Evolutionary conservation across 2,329 filamentous ascomycete genomes (phyloP), one percentile per base, ranked within the genome.

Genomic region (Paraconiothyrium sp.): DNA sequence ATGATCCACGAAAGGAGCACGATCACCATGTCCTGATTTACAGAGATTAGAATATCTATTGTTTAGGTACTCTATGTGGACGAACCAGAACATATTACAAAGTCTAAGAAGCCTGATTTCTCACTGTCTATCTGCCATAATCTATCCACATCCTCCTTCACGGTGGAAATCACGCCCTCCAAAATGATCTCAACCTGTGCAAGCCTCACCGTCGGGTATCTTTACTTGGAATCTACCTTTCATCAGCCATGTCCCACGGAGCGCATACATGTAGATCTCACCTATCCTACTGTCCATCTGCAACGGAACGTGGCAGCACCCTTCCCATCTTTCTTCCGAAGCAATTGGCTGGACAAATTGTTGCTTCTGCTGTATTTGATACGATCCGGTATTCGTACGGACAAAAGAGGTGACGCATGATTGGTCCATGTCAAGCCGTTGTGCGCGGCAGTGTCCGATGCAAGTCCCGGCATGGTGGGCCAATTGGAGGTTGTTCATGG

Each of bases 381-480:
- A 74, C n/a, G 67, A 67, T 5, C 57, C 65, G 7, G 73, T 67
- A 9, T 61, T 57, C 35, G 69, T 65, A 35, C 68, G 67, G 48
- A 66, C 66, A 30, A 30, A 30, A 30, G 27, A 30, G 27, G 27
- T 30, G 27, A 30, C 27, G 27, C 27, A 30, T 30, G 27, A 30
- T 30, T 30, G 27, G 27, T 30, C 27, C 27, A 30, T 30, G 14
- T 39, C 37, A 2, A 14, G 62, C 34, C 66, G 70, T 44, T 73
- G 70, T 14, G 72, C 72, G 41, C 70, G 68, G 46, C 69, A 71
- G 64, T 74, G 70, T 47, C 68, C 70, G 32, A 63, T 59, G 58
- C 66, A 65, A 2, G 30, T 41, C 32, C 59, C 58, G 20, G 63
- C 57, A 59, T 67, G 65, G 47, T 60, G 54, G 49, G 39, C 32